Evolutionary conservation across 805 yeast species (phyloP).

Genomic region (Suhomyces sp.): DNA sequence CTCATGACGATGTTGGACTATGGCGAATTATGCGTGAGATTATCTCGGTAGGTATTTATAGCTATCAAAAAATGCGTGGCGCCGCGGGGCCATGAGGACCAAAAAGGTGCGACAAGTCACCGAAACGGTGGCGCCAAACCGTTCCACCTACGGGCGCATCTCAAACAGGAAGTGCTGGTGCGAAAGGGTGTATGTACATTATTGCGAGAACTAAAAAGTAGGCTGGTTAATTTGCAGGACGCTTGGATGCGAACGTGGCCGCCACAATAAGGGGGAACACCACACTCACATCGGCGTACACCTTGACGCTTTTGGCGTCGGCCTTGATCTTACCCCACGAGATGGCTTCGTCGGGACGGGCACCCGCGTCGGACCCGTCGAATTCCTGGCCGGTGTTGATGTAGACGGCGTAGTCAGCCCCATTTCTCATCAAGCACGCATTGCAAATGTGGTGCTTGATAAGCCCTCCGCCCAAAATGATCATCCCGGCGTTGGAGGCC

Average conservation of each 20-base stretch:
- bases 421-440: slow-evolving; percentile 98
- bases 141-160: not conserved
- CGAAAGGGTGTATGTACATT: not conserved
- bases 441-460: slow-evolving; percentile 96
- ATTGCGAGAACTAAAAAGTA: not conserved
- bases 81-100: not conserved
- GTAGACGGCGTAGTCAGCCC: slow-evolving; percentile 96
- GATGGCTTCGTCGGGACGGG: slow-evolving; percentile 97
- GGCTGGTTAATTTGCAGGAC: not conserved
- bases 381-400: slow-evolving; percentile 98
- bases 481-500: slow-evolving; percentile 92
- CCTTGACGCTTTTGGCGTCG: slow-evolving; percentile 87
- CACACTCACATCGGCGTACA: slow-evolving; percentile 90
- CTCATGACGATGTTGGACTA: not conserved
- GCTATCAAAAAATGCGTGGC: not conserved
- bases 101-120: not conserved
- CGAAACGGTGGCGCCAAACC: not conserved
- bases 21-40: not conserved
- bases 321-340: slow-evolving; percentile 99
- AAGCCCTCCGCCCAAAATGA: slow-evolving; percentile 93
- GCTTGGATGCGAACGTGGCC: slow-evolving; percentile 84
- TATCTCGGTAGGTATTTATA: not conserved
- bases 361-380: slow-evolving; percentile 99
- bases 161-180: not conserved
- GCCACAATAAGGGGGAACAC: slow-evolving; percentile 97